These are phyloP conservation scores for Cladochytrium replicatum DNA, from an alignment of 192 early-diverging fungal species.

Conservation along the genomic window DNA sequence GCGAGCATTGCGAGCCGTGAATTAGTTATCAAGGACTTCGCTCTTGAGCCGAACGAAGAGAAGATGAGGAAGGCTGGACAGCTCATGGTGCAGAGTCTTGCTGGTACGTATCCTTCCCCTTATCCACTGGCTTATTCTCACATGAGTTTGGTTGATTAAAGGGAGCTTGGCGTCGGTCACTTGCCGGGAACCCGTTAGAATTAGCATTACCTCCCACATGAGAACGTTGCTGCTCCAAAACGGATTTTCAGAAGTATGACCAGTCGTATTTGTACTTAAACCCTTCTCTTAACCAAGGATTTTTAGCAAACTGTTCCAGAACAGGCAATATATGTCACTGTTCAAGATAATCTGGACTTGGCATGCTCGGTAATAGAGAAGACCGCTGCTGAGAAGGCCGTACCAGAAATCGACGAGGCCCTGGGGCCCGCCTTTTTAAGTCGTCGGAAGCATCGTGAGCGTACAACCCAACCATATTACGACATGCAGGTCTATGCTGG, in stretches of 20 bases:
- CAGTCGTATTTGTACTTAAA: too few relatives aligned
- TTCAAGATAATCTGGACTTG: constrained; percentile 88
- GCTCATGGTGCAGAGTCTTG: constrained; percentile 88
- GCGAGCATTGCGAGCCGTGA: constrained; percentile 87
- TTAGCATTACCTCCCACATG: constrained; percentile 68
- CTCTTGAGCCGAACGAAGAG: constrained; percentile 86
- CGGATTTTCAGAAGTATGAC: constrained; percentile 60
- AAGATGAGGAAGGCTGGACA: constrained; percentile 90
- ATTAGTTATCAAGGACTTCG: constrained; percentile 91
- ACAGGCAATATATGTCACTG: constrained; percentile 72
- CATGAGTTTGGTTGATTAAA: not conserved
- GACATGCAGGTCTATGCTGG: constrained; percentile 71
- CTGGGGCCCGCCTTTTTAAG: constrained; percentile 56
- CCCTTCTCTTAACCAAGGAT: too few relatives aligned
- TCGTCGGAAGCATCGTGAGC: constrained; percentile 83
- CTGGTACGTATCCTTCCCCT: constrained; percentile 56
- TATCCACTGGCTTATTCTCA: not conserved
- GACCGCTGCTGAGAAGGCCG: constrained; percentile 87
- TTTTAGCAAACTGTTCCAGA: constrained; percentile 61
- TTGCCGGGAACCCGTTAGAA: constrained; percentile 83
- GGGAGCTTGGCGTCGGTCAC: constrained; percentile 75
- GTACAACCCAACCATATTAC: constrained; percentile 81
- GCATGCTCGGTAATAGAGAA: constrained; percentile 92
- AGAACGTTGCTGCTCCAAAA: constrained; percentile 60
- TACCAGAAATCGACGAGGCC: constrained; percentile 88